Evolutionary conservation across 2,329 filamentous ascomycete species (phyloP).

Genomic region (Alternaria sp.): DNA sequence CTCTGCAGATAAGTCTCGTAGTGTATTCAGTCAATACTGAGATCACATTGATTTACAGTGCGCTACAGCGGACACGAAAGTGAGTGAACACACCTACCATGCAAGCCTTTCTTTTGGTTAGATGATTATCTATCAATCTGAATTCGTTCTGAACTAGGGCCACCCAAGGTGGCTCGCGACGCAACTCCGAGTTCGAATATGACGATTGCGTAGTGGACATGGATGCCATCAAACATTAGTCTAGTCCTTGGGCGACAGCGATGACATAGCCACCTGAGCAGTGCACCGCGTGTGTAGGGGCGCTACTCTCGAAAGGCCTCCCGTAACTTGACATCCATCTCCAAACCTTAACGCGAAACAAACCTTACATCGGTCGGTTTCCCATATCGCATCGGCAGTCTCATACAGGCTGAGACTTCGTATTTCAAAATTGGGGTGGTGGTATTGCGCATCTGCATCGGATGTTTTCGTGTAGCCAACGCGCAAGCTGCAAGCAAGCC

Average conservation of each 20-base stretch:
- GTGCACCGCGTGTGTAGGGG: neutral
- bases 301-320: neutral
- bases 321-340: neutral
- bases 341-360: neutral
- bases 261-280: neutral
- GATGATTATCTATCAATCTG: neutral
- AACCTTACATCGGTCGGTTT: neutral
- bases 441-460: neutral
- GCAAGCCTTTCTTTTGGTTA: neutral
- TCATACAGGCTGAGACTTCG: neutral
- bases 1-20: neutral
- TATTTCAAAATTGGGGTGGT: neutral
- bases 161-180: neutral
- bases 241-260: neutral
- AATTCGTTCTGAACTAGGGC: neutral
- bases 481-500: neutral
- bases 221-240: neutral
- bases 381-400: neutral
- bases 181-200: neutral
- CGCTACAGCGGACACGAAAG: neutral
- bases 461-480: neutral
- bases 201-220: neutral
- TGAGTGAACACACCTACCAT: neutral
- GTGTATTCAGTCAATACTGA: neutral
- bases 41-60: neutral